Percentiles rank a stretch among this genome's conserved stretches.
Evolutionary conservation across 106 monocot species (phyloP).

Genomic region (Dendrobium nobile): DNA sequence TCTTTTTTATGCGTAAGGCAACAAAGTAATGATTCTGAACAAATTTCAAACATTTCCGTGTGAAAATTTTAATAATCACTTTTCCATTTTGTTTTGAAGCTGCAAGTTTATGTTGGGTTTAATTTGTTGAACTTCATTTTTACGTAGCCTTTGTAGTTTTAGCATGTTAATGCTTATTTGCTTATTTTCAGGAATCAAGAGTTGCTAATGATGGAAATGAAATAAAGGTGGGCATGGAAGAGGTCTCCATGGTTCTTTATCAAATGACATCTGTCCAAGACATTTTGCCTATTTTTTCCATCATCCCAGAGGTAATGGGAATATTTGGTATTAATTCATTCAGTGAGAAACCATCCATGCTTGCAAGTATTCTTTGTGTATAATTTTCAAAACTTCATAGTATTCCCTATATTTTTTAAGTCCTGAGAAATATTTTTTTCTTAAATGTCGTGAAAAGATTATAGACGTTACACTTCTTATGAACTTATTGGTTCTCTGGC

Average conservation of each 20-base stretch:
- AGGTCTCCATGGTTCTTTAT: slow-evolving; percentile 47
- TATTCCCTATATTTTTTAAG: not conserved
- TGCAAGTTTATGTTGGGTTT: not conserved
- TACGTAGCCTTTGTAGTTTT: not conserved
- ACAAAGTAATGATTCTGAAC: too few species aligned
- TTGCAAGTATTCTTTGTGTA: not conserved
- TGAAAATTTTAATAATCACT: too few species aligned
- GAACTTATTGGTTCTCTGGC: too few species aligned
- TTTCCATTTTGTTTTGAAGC: not conserved
- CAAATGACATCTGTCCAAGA: slow-evolving; percentile 53
- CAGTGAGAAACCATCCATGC: not conserved
- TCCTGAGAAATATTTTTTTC: not conserved
- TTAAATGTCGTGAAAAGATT: too few species aligned
- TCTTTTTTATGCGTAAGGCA: not conserved
- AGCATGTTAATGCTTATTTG: not conserved
- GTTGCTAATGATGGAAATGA: slow-evolving; percentile 14
- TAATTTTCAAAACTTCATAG: not conserved
- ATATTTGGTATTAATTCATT: not conserved
- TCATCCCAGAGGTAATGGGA: slow-evolving; percentile 63
- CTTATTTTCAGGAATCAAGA: slow-evolving; percentile 32
- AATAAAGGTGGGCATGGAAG: slow-evolving; percentile 23
- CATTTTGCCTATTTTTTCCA: slow-evolving; percentile 44
- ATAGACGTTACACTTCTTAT: too few species aligned
- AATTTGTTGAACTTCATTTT: not conserved
- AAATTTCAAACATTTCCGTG: too few species aligned